Evolutionary conservation across 139 green algal species (phyloP), one percentile per base, ranked within the genome.

Genomic region (Picochlorum costavermella): DNA sequence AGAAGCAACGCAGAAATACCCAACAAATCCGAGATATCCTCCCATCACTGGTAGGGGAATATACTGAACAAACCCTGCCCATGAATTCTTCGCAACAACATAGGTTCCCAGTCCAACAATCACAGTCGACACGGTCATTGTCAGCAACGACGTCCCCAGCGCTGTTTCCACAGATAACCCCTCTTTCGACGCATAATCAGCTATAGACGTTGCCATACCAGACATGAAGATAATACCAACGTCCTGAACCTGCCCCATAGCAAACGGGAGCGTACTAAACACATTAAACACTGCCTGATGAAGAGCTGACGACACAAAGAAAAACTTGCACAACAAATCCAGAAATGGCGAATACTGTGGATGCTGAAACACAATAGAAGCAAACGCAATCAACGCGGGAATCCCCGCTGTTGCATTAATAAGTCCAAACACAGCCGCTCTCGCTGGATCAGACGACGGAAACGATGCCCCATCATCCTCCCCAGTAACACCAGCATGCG

Each of bases 381-480:
- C 77, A 62, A 85, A 92, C 0, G 81, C 79, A 11, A 89, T 82
- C 68, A 92, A 84, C 6, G 82, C 72, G 1, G 87, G 87, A n/a
- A 89, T 67, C 6, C 71, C 72, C 10, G 88, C 82, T 4, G 84
- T 55, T 11, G 50, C 65, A 46, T 89, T 86, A 53, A 89, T 81
- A 16, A 75, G 14, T 45, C 81, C 83, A 48, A 73, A 76, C 31
- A 76, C 63, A 1, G 72, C 28, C 6, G 61, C 63, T 17, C 44
- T 14, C 2, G 12, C 16, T 9, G 46, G 17, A 28, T 20, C 17
- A 20, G 46, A 53, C 8, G 16, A 20, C 9, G 46, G 46, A 53
- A 53, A 53, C 14, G 46, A 53, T 8, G 5, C 4, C 46, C 16
- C 16, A 20, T 20, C n/a, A 53, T 23, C n/a, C 16, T 53, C 46